A percentile compares a stretch with the other conserved stretches of the same genome.
Evolutionary conservation across 192 early-diverging fungal genomes (phyloP).

Genomic region (Backusella australiensis): DNA sequence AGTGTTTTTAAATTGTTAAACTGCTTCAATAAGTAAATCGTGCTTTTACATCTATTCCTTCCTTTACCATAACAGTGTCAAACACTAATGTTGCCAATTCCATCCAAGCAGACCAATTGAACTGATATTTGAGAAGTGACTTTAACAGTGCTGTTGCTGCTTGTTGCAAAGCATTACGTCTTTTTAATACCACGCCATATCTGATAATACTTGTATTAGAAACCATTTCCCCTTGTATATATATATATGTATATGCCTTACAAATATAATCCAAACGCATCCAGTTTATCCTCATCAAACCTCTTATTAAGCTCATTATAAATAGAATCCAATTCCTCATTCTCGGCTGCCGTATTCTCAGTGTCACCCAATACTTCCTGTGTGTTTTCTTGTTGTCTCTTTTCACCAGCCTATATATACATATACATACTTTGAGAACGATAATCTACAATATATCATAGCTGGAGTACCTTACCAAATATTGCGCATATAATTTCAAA

Average conservation of each 20-base stretch:
- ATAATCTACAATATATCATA: no score
- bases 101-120: conserved; percentile 92
- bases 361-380: conserved; percentile 52
- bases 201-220: conserved; percentile 27
- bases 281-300: conserved; percentile 46
- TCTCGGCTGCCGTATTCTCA: conserved; percentile 43
- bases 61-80: conserved; percentile 34
- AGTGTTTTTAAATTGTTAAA: conserved; percentile 25
- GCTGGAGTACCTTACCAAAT: conserved; percentile 49
- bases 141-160: conserved; percentile 57
- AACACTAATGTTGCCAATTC: conserved; percentile 62
- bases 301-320: conserved; percentile 42
- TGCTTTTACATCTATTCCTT: neutral
- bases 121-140: conserved; percentile 71
- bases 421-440: no score
- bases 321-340: conserved; percentile 46
- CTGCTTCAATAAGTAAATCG: neutral
- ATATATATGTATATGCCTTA: conserved; percentile 30
- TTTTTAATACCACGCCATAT: conserved; percentile 51
- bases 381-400: conserved; percentile 56
- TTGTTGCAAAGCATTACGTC: conserved; percentile 34
- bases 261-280: conserved; percentile 70
- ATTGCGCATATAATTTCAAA: conserved; percentile 77
- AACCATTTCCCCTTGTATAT: no score
- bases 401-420: conserved; percentile 44